Evolutionary conservation across 495 filamentous ascomycete species (phyloP).

Genomic region (Tuber magnatum): DNA sequence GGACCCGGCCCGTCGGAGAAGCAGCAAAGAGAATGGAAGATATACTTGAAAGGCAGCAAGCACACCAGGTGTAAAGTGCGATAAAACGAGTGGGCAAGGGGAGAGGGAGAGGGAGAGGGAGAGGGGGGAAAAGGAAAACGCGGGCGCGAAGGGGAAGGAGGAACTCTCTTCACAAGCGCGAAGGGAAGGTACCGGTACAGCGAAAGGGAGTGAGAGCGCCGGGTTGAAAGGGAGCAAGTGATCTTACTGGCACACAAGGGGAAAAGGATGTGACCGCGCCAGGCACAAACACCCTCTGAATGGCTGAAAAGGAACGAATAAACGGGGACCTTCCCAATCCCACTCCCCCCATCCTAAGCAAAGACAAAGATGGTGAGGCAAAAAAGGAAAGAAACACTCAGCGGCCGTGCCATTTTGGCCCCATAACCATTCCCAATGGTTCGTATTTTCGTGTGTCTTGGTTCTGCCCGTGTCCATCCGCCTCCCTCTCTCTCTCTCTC

Average conservation of each 20-base stretch:
- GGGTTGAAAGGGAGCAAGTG: neutral
- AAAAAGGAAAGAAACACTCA: neutral
- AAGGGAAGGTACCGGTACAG: neutral
- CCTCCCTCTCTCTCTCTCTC: no score
- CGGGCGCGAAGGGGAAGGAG: neutral
- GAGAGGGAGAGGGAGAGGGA: neutral
- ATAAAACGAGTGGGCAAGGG: neutral
- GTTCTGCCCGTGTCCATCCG: neutral
- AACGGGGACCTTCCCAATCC: neutral
- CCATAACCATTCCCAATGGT: neutral
- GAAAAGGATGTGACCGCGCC: neutral
- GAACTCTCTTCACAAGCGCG: neutral
- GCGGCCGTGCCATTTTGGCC: neutral
- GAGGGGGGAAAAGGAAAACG: neutral
- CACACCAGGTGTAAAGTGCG: neutral
- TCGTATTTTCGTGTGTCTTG: neutral
- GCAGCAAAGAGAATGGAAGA: conserved; percentile 4
- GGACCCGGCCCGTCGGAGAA: neutral
- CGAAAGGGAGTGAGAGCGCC: neutral
- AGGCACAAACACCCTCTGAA: neutral
- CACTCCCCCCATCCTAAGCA: neutral
- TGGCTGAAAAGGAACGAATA: neutral
- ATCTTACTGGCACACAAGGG: neutral
- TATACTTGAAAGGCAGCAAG: neutral
- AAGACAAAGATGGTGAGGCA: neutral